A percentile compares a stretch with the other conserved stretches of the same genome.
These are phyloP conservation scores for Globisporangium sylvaticum DNA, from an alignment of 352 stramenopile species.

Conservation along the genomic window DNA sequence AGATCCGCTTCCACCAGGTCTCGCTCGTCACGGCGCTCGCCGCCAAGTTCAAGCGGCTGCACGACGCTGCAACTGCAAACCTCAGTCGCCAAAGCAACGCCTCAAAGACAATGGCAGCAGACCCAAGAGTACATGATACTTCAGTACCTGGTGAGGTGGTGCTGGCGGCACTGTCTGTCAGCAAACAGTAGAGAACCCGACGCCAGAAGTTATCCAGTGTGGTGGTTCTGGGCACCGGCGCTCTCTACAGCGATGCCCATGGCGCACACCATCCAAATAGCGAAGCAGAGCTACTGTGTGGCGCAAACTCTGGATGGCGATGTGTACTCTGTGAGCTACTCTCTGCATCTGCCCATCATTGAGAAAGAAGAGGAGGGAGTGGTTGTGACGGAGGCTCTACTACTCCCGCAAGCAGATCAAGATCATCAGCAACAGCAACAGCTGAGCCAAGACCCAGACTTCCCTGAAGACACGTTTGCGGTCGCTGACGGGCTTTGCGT, in stretches of 20 bases:
- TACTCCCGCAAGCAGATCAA: not conserved
- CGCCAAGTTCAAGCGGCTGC: conserved; percentile 19
- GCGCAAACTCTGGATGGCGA: not conserved
- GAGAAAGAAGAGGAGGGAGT: too few species aligned
- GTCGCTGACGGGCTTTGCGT: conserved; percentile 11
- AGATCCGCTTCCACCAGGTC: conserved; percentile 43
- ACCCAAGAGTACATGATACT: not conserved
- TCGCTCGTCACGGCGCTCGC: conserved; percentile 35
- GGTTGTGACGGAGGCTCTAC: too few species aligned
- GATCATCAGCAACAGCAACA: not conserved
- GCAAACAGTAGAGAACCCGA: not conserved
- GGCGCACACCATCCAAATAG: not conserved
- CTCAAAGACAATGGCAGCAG: not conserved
- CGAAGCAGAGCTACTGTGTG: conserved; percentile 4
- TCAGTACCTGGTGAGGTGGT: too few species aligned
- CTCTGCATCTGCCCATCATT: not conserved
- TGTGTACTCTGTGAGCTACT: not conserved
- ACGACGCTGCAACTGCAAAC: not conserved
- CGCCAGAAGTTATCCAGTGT: not conserved
- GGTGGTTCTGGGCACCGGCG: conserved; percentile 13
- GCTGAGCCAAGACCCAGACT: not conserved
- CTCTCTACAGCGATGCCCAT: not conserved
- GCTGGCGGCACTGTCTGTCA: not conserved
- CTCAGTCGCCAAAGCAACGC: not conserved
- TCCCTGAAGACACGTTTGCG: conserved; percentile 1